Evolutionary conservation across 1,284 basidiomycete species (phyloP), one percentile per base, ranked within the genome.

Genomic region (Leccinum pachyderme): DNA sequence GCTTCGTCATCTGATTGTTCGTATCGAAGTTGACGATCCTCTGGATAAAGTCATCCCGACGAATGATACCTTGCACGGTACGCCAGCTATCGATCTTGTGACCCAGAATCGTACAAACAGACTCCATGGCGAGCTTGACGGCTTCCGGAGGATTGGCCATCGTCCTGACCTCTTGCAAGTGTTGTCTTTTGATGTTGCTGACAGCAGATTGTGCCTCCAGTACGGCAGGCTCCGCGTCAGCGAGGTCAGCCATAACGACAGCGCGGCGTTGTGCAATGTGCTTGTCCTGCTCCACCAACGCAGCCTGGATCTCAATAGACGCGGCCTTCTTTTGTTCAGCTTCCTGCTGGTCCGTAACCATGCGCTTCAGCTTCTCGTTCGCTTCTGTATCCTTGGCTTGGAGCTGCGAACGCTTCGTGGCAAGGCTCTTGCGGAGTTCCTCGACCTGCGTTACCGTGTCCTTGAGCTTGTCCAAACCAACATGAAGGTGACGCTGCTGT

Each of bases 91-190:
- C 95, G 65, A 97, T 91, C 74, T 95, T 94, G 76, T 98, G 91
- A 9, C 97, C 97, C n/a, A 99, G 85, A 32, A 98, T 82, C 13
- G 93, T 96, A 73, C 97, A 99, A 33, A 98, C 96, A 1, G 95
- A 98, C 70, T 99, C 97, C 96, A 99, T 99, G 13, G 97, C 93
- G 49, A 96, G 76, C 74, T 99, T 99, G 69, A 99, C 96, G 8
- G 93, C 91, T 68, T 98, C 95, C 0, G 97, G 97, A 48, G 97
- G 97, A 68, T 99, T 99, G 46, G 94, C 93, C 95, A 99, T 98
- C 11, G 94, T 87, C 66, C 98, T 86, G 29, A 99, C 96, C 83
- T 99, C 97, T 65, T 96, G 93, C 49, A 99, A 77, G 64, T 99
- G 96, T 71, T 96, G 93, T 67, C 89, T 89, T 75, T 95, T 98